These are phyloP conservation scores for Ganoderma boninense DNA, from an alignment of 1,284 basidiomycete species.

Conservation along the genomic window DNA sequence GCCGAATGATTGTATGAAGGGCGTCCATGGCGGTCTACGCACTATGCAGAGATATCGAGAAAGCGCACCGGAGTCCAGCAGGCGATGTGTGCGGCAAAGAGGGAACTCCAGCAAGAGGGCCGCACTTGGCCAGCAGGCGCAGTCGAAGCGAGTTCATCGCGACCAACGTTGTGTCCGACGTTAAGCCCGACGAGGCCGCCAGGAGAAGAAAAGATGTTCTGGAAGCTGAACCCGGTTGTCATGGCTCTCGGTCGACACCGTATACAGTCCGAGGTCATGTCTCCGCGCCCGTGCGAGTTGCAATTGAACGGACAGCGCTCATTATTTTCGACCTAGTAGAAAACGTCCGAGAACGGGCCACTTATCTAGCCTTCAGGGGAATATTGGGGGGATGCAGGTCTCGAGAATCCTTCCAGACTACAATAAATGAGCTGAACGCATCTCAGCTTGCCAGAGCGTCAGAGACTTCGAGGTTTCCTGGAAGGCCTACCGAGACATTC, in stretches of 20 bases:
- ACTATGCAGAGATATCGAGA: not conserved
- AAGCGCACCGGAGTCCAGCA: not conserved
- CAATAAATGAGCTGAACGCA: not conserved
- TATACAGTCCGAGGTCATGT: not conserved
- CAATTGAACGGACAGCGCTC: not conserved
- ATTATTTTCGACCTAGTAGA: not conserved
- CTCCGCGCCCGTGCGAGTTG: not conserved
- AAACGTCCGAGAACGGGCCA: not conserved
- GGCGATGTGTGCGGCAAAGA: not conserved
- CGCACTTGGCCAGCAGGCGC: not conserved
- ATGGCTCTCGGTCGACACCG: not conserved
- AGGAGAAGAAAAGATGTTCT: not conserved
- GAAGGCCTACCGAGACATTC: too few species aligned
- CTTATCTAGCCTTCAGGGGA: not conserved
- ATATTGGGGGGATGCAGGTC: not conserved
- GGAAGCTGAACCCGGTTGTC: not conserved
- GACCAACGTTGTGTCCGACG: not conserved
- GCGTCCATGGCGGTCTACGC: slow-evolving; percentile 33
- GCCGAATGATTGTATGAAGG: slow-evolving; percentile 27
- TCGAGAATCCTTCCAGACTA: not conserved
- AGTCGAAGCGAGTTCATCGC: not conserved
- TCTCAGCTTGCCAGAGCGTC: not conserved
- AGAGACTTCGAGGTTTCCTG: too few species aligned
- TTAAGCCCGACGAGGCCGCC: not conserved
- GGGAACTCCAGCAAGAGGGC: not conserved